Conservation (phyloP, 164 flowering plant species). For the Kingdonia uniflora region DNA sequence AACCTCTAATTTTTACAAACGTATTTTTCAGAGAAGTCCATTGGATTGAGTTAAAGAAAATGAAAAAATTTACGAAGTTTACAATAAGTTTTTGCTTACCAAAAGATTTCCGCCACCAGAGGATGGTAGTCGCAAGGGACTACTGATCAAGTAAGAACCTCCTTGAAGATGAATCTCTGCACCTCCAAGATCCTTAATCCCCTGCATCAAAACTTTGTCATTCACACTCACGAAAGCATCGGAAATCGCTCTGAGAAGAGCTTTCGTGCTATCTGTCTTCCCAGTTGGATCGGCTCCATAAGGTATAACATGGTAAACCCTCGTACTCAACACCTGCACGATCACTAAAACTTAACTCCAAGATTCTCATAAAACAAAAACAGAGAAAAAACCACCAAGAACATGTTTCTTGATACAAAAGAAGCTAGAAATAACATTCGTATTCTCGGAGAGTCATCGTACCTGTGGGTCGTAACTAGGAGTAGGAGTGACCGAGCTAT, state of each 20-base stretch:
- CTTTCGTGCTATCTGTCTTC: constrained; percentile 64
- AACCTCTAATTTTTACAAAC: too few species aligned
- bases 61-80: too few species aligned
- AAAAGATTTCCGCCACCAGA: constrained; percentile 61
- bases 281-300: constrained; percentile 95
- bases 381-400: background rate
- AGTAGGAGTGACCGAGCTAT: background rate
- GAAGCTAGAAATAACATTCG: background rate
- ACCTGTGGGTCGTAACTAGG: too few species aligned
- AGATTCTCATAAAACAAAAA: too few species aligned
- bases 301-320: constrained; percentile 35
- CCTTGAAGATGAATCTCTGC: constrained; percentile 63
- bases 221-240: constrained; percentile 37
- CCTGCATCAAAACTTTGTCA: constrained; percentile 34
- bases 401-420: background rate
- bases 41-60: too few species aligned
- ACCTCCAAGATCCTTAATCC: constrained; percentile 77
- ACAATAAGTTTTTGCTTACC: constrained; percentile 27
- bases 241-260: constrained; percentile 45
- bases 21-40: too few species aligned
- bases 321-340: constrained; percentile 21
- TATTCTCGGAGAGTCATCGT: too few species aligned
- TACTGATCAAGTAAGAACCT: constrained; percentile 60
- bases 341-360: background rate
- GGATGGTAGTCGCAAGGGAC: constrained; percentile 54